These are phyloP conservation scores for Lathyrus sativus DNA, from an alignment of 306 rosid genomes.

Conservation along the genomic window DNA sequence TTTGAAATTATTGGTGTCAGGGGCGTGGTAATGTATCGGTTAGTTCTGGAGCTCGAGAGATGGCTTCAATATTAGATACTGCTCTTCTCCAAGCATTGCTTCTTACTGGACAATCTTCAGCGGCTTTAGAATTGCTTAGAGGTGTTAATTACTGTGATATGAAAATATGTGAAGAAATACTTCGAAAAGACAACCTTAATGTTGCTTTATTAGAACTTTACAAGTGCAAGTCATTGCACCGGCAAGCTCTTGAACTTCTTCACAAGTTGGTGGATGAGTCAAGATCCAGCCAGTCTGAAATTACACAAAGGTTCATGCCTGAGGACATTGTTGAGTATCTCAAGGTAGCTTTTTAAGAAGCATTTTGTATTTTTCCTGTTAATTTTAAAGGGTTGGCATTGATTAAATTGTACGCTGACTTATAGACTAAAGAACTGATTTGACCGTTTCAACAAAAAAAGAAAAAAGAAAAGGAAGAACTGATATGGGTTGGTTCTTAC, in stretches of 20 bases:
- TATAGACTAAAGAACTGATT: not conserved
- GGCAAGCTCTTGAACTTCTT: slow-evolving; percentile 88
- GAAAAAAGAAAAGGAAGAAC: too few relatives aligned
- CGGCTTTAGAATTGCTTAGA: slow-evolving; percentile 72
- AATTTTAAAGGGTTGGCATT: slow-evolving; percentile 13
- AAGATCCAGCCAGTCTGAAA: slow-evolving; percentile 61
- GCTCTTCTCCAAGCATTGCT: slow-evolving; percentile 89
- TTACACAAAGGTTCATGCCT: slow-evolving; percentile 71
- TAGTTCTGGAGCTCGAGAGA: slow-evolving; percentile 86
- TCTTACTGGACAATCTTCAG: slow-evolving; percentile 84
- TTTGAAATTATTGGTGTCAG: slow-evolving; percentile 50
- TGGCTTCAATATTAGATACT: slow-evolving; percentile 92
- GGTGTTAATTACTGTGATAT: slow-evolving; percentile 87
- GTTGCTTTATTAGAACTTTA: slow-evolving; percentile 84
- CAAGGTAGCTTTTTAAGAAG: slow-evolving; percentile 61
- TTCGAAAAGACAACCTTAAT: slow-evolving; percentile 63
- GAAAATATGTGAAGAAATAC: slow-evolving; percentile 84
- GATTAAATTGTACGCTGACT: slow-evolving; percentile 14
- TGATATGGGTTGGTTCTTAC: slow-evolving; percentile 20
- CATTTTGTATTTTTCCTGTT: slow-evolving; percentile 16
- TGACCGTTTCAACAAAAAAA: too few relatives aligned
- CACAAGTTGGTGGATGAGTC: slow-evolving; percentile 79
- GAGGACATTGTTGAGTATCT: slow-evolving; percentile 94
- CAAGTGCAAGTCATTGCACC: slow-evolving; percentile 90
- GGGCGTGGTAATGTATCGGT: slow-evolving; percentile 67